Evolutionary conservation across 108 stramenopile genomes (phyloP).

Genomic region (Nitzschia sp.): DNA sequence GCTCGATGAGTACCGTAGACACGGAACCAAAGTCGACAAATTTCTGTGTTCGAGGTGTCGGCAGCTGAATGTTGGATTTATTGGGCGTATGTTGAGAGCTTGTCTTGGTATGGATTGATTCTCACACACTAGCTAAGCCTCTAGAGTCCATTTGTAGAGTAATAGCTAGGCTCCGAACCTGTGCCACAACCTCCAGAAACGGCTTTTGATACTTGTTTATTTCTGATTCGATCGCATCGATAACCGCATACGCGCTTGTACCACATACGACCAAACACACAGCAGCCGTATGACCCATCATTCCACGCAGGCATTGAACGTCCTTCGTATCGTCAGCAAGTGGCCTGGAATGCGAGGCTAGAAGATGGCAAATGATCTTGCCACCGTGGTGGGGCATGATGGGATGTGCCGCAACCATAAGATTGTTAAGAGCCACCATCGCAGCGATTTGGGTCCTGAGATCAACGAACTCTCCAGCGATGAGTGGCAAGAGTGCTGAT

Average conservation of each 20-base stretch:
- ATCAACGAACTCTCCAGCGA: slow-evolving; percentile 2
- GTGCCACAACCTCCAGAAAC: not conserved
- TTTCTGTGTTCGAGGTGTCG: no score
- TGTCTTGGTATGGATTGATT: no score
- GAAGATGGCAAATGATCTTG: slow-evolving; percentile 59
- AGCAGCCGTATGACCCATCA: slow-evolving; percentile 42
- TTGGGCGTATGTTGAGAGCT: no score
- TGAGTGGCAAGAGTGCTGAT: slow-evolving; percentile 55
- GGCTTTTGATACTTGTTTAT: slow-evolving; percentile 8
- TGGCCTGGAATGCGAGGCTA: slow-evolving; percentile 9
- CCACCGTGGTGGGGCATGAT: slow-evolving; percentile 65
- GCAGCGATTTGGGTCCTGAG: slow-evolving; percentile 32
- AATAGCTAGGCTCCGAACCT: not conserved
- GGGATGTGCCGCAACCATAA: slow-evolving; percentile 63
- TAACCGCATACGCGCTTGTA: slow-evolving; percentile 25
- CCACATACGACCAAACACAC: slow-evolving; percentile 49
- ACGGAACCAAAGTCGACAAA: no score
- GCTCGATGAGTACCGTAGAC: no score
- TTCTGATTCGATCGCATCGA: slow-evolving; percentile 31
- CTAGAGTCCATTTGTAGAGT: no score
- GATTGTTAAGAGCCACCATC: slow-evolving; percentile 42
- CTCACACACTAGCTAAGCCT: no score
- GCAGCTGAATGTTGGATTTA: no score
- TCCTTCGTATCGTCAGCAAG: not conserved
- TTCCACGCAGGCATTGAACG: no score